phyloP scores from a whole-genome alignment of 805 yeast genomes.

The Wickerhamiella qilinensis region DNA sequence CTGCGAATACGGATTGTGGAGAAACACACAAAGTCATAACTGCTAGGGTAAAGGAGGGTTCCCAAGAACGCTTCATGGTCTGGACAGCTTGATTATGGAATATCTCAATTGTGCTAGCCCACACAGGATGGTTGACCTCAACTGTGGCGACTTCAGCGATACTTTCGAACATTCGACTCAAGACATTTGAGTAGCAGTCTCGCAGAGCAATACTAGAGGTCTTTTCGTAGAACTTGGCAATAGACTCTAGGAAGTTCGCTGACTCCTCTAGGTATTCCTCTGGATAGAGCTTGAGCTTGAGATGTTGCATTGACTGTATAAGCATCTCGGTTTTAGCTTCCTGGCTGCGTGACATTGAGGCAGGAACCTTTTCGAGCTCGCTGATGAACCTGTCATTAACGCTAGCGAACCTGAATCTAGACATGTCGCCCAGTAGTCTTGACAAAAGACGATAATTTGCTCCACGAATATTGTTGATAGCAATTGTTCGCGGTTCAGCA shows the following conservation, averaged over 20 bases:
- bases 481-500: conserved; percentile 60
- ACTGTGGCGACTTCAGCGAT: conserved; percentile 78
- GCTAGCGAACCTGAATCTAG: conserved; percentile 62
- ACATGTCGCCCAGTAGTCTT: conserved; percentile 77
- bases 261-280: conserved; percentile 82
- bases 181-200: conserved; percentile 72
- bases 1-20: conserved; percentile 56
- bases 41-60: conserved; percentile 45
- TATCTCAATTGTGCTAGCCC: conserved; percentile 66
- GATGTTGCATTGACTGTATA: conserved; percentile 82
- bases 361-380: conserved; percentile 71
- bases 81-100: conserved; percentile 37
- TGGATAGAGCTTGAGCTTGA: conserved; percentile 68
- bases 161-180: conserved; percentile 59
- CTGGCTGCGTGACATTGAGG: conserved; percentile 29
- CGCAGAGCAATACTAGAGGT: conserved; percentile 51
- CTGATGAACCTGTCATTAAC: conserved; percentile 91
- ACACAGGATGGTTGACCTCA: conserved; percentile 88
- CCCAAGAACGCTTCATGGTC: conserved; percentile 43
- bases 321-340: conserved; percentile 55
- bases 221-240: conserved; percentile 64
- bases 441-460: conserved; percentile 93
- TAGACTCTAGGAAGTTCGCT: conserved; percentile 74
- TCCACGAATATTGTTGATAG: conserved; percentile 58
- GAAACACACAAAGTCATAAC: conserved; percentile 68